Percentiles rank a stretch among this genome's conserved stretches.
Conservation (phyloP, 1,284 basidiomycete species). For the Naganishia cerealis region DNA sequence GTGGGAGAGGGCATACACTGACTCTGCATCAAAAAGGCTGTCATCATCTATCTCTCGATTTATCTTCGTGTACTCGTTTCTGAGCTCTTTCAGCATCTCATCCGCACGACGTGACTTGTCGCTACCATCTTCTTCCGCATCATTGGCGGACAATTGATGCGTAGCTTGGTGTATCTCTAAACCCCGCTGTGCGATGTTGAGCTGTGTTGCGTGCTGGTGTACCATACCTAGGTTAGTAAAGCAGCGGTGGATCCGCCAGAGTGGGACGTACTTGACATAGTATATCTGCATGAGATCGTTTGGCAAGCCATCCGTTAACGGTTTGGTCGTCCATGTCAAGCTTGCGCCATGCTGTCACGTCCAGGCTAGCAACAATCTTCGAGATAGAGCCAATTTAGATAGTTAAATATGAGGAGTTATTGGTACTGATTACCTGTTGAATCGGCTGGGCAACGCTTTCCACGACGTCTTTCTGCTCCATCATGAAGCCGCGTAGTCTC, state of each 20-base stretch:
- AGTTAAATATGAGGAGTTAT: neutral
- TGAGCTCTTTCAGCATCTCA: slow-evolving; percentile 4
- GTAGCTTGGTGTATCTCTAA: slow-evolving; percentile 16
- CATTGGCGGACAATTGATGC: neutral
- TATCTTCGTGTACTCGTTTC: slow-evolving; percentile 39
- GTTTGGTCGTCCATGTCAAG: neutral
- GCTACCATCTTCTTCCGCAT: neutral
- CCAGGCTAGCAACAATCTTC: slow-evolving; percentile 11
- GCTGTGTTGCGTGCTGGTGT: slow-evolving; percentile 16
- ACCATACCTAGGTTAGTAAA: neutral
- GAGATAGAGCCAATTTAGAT: neutral
- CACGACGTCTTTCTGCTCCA: slow-evolving; percentile 40
- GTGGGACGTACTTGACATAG: slow-evolving; percentile 10
- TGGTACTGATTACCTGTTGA: neutral
- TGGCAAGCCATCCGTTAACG: slow-evolving; percentile 10
- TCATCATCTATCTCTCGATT: slow-evolving; percentile 67
- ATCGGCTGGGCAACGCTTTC: neutral
- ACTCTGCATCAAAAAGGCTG: slow-evolving; percentile 77
- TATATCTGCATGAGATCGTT: slow-evolving; percentile 12
- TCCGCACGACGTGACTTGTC: slow-evolving; percentile 2
- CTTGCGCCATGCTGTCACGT: slow-evolving; percentile 15
- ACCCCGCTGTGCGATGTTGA: slow-evolving; percentile 19
- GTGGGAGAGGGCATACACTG: slow-evolving; percentile 38
- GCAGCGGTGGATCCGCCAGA: too few species aligned
- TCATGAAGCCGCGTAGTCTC: slow-evolving; percentile 61